These are phyloP conservation scores for Graphilbum fragrans DNA, from an alignment of 2,329 filamentous ascomycete genomes.

Conservation along the genomic window DNA sequence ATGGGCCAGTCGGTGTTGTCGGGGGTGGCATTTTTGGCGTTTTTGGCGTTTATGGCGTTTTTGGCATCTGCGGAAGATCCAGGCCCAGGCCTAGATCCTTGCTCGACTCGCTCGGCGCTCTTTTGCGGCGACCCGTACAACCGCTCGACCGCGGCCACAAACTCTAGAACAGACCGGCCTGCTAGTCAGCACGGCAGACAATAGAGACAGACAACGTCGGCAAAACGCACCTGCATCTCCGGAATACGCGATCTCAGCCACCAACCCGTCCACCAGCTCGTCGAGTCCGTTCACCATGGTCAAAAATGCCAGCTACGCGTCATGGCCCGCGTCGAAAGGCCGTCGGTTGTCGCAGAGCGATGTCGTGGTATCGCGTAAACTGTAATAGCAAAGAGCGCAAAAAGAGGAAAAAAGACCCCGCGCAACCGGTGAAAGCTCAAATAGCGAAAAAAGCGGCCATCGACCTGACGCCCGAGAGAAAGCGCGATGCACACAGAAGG, in stretches of 20 bases:
- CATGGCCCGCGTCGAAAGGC: neutral
- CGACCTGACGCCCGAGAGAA: too few species aligned
- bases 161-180: constrained; percentile 13
- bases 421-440: too few species aligned
- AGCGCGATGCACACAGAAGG: too few species aligned
- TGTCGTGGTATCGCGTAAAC: neutral
- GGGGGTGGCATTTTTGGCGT: too few species aligned
- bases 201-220: neutral
- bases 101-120: neutral
- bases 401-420: too few species aligned
- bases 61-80: neutral
- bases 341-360: neutral
- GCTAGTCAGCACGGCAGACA: neutral
- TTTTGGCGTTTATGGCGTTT: neutral
- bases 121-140: constrained; percentile 5
- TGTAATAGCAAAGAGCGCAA: too few species aligned
- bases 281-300: constrained; percentile 27
- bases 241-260: constrained; percentile 30
- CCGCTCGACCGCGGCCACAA: constrained; percentile 11
- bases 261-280: constrained; percentile 30
- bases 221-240: constrained; percentile 26
- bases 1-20: constrained; percentile 11
- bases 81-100: too few species aligned
- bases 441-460: too few species aligned
- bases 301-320: neutral